Evolutionary conservation across 257 asterid species (phyloP).

Genomic region (Haberlea rhodopensis): DNA sequence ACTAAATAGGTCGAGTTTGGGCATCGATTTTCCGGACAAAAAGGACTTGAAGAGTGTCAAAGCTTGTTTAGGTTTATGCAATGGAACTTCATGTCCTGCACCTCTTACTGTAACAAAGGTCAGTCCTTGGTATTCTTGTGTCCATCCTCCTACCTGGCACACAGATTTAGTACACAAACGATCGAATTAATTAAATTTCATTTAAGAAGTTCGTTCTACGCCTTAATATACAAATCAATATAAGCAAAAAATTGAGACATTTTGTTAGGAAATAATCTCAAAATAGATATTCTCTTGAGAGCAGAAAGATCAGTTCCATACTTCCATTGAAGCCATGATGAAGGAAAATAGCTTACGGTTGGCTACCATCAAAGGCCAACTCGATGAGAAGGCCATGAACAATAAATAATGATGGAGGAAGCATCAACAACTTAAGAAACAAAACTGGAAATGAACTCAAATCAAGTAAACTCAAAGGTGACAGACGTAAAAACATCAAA

Average conservation of each 20-base stretch:
- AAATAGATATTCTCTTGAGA: not conserved
- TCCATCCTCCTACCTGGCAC: conserved; percentile 91
- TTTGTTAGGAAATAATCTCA: not conserved
- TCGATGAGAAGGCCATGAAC: not conserved
- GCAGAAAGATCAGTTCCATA: too few relatives aligned
- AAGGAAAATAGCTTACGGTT: not conserved
- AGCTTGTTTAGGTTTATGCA: conserved; percentile 81
- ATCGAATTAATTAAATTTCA: not conserved
- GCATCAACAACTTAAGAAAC: not conserved
- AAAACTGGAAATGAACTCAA: too few relatives aligned
- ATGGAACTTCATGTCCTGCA: conserved; percentile 89
- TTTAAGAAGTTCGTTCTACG: not conserved
- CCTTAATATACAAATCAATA: not conserved
- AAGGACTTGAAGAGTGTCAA: conserved; percentile 60
- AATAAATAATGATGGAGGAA: too few relatives aligned
- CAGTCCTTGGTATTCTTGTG: conserved; percentile 74
- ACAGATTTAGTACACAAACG: conserved; percentile 3
- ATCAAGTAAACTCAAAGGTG: too few relatives aligned
- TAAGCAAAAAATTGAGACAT: not conserved
- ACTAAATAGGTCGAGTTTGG: conserved; percentile 41
- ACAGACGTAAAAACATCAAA: too few relatives aligned
- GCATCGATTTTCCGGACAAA: conserved; percentile 65
- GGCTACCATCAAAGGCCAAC: not conserved
- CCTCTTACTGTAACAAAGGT: conserved; percentile 82
- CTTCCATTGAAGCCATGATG: not conserved